Evolutionary conservation across 257 asterid genomes (phyloP).

Genomic region (Prunella vulgaris): DNA sequence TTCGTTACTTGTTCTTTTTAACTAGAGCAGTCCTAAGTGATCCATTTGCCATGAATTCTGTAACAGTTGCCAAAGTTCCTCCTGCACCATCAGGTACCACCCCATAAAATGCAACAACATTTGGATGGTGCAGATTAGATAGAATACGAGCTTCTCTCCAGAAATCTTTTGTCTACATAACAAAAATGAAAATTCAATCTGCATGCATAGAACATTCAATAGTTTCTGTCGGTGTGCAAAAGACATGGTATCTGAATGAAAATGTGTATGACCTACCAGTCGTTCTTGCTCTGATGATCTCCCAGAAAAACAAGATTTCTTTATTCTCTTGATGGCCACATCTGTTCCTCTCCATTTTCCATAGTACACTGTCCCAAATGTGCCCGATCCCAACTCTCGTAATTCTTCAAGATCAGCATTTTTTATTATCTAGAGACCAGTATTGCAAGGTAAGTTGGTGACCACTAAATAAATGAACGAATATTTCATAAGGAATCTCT

Average conservation of each 20-base stretch:
- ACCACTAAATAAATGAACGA: neutral
- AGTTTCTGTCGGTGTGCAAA: neutral
- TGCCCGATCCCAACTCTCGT: slow-evolving; percentile 74
- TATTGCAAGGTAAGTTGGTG: slow-evolving; percentile 1
- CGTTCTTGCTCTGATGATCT: slow-evolving; percentile 65
- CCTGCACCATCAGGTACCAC: slow-evolving; percentile 83
- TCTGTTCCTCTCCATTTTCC: slow-evolving; percentile 88
- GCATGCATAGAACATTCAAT: slow-evolving; percentile 8
- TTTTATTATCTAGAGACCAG: slow-evolving; percentile 52
- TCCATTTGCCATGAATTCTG: slow-evolving; percentile 79
- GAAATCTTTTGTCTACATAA: slow-evolving; percentile 58
- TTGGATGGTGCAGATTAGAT: slow-evolving; percentile 74
- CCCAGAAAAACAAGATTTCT: slow-evolving; percentile 61
- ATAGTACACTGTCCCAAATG: slow-evolving; percentile 74
- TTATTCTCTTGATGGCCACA: slow-evolving; percentile 74
- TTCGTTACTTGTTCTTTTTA: slow-evolving; percentile 55
- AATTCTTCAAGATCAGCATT: slow-evolving; percentile 80
- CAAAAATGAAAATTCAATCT: slow-evolving; percentile 3
- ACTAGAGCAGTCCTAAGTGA: slow-evolving; percentile 57
- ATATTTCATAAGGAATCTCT: neutral
- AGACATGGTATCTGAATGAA: slow-evolving; percentile 3
- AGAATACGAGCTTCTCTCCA: slow-evolving; percentile 76
- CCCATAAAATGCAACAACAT: slow-evolving; percentile 78
- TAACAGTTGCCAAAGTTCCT: slow-evolving; percentile 70
- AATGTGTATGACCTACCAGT: slow-evolving; percentile 46